These are phyloP conservation scores for Pulveroboletus sp. DNA, from an alignment of 768 basidiomycete species.

Conservation along the genomic window DNA sequence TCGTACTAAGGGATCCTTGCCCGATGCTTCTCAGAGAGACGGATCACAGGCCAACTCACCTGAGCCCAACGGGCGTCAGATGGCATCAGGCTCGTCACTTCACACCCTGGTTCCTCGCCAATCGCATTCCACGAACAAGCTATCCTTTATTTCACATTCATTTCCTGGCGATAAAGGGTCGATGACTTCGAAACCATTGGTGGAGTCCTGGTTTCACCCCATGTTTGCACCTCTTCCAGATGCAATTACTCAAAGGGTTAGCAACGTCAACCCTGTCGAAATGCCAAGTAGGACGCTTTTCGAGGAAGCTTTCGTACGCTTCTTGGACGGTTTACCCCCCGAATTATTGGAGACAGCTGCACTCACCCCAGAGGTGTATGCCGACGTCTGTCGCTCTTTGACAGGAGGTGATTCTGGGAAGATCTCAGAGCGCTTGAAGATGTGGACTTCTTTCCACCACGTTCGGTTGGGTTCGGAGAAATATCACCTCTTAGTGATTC, in stretches of 20 bases:
- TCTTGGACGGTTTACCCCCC: constrained; percentile 48
- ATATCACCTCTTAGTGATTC: constrained; percentile 53
- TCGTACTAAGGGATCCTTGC: constrained; percentile 24
- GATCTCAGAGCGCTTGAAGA: constrained; percentile 41
- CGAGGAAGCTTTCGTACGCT: constrained; percentile 45
- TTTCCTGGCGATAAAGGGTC: constrained; percentile 37
- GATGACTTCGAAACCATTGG: constrained; percentile 37
- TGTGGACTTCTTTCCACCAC: constrained; percentile 59
- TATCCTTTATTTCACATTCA: constrained; percentile 46
- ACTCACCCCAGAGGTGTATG: constrained; percentile 52
- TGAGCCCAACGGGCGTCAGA: constrained; percentile 21
- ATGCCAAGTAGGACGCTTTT: constrained; percentile 57
- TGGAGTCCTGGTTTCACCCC: constrained; percentile 59
- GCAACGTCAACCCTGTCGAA: constrained; percentile 48
- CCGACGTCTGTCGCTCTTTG: constrained; percentile 46
- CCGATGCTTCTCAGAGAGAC: constrained; percentile 17
- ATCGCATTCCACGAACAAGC: constrained; percentile 21
- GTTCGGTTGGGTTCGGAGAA: constrained; percentile 58
- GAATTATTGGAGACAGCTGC: constrained; percentile 60
- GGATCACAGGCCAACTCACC: constrained; percentile 20
- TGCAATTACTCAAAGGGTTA: constrained; percentile 51
- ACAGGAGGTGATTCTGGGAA: constrained; percentile 30
- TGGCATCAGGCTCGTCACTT: constrained; percentile 18
- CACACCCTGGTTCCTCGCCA: constrained; percentile 23
- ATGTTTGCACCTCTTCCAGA: constrained; percentile 60